Percentiles rank a stretch among this genome's conserved stretches.
Evolutionary conservation across 805 yeast species (phyloP).

Genomic region (Metschnikowia similis): DNA sequence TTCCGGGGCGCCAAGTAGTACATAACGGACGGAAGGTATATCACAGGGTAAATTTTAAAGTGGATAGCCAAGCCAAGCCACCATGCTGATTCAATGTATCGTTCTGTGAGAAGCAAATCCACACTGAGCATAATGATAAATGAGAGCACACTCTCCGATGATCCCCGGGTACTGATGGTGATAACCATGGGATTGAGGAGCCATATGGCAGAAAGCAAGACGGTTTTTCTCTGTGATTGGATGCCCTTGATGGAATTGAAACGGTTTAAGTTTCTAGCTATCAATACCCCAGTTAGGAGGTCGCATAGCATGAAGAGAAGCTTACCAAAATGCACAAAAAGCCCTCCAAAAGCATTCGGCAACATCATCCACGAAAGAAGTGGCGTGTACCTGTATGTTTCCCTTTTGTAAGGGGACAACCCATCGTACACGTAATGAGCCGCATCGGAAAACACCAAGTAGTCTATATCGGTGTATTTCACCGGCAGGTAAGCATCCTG

Average conservation of each 20-base stretch:
- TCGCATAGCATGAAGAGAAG: slow-evolving; percentile 73
- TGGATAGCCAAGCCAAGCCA: slow-evolving; percentile 78
- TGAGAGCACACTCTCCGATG: slow-evolving; percentile 84
- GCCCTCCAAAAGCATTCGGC: slow-evolving; percentile 53
- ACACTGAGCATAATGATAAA: slow-evolving; percentile 55
- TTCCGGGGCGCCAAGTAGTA: slow-evolving; percentile 34
- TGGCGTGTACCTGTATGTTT: slow-evolving; percentile 93
- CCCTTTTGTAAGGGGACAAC: slow-evolving; percentile 73
- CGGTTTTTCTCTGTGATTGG: slow-evolving; percentile 2
- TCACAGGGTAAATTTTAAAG: slow-evolving; percentile 87
- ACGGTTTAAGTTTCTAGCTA: slow-evolving; percentile 10
- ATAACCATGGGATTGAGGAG: slow-evolving; percentile 91
- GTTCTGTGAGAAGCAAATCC: slow-evolving; percentile 34
- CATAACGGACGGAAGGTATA: slow-evolving; percentile 73
- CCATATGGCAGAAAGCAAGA: slow-evolving; percentile 61
- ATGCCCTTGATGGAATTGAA: not conserved
- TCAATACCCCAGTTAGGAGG: slow-evolving; percentile 68
- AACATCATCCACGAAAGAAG: slow-evolving; percentile 75
- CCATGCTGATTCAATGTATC: slow-evolving; percentile 32
- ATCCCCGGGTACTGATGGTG: slow-evolving; percentile 89
- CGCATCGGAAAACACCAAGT: slow-evolving; percentile 91
- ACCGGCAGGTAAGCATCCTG: slow-evolving; percentile 80
- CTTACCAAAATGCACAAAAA: slow-evolving; percentile 67
- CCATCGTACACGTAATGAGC: slow-evolving; percentile 60
- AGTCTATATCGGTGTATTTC: slow-evolving; percentile 91